Percentiles rank a stretch among this genome's conserved stretches.
Evolutionary conservation across 257 asterid genomes (phyloP).

Genomic region (Solanum chiquidenum): DNA sequence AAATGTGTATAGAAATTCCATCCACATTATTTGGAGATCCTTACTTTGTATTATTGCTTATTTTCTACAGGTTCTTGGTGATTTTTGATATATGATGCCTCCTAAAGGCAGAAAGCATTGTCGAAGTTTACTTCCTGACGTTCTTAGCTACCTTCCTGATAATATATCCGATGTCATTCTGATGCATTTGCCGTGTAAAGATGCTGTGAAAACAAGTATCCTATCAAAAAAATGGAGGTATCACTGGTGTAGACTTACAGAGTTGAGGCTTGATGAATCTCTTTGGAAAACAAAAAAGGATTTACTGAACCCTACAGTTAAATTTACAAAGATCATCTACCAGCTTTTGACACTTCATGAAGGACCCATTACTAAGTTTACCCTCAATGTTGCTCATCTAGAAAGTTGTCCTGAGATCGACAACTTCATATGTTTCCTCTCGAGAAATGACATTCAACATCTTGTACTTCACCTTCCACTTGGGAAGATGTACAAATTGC

Average conservation of each 20-base stretch:
- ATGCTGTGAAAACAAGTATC: background rate
- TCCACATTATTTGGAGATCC: background rate
- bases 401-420: background rate
- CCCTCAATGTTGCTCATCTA: background rate
- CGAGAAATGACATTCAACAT: background rate
- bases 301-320: background rate
- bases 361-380: background rate
- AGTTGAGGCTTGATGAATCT: background rate
- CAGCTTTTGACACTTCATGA: background rate
- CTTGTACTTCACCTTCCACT: background rate
- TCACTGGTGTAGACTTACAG: background rate
- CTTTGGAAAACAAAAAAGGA: background rate
- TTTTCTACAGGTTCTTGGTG: background rate
- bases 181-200: background rate
- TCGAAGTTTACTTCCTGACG: background rate
- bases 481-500: background rate
- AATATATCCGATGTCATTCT: background rate
- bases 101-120: background rate
- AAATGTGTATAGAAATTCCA: background rate
- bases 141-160: background rate
- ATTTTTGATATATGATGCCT: background rate
- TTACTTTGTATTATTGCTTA: background rate
- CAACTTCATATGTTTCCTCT: background rate
- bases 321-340: background rate
- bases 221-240: background rate